Evolutionary conservation across 1,139 yeast genomes (phyloP).

Genomic region (Meyerozyma guilliermondii): DNA sequence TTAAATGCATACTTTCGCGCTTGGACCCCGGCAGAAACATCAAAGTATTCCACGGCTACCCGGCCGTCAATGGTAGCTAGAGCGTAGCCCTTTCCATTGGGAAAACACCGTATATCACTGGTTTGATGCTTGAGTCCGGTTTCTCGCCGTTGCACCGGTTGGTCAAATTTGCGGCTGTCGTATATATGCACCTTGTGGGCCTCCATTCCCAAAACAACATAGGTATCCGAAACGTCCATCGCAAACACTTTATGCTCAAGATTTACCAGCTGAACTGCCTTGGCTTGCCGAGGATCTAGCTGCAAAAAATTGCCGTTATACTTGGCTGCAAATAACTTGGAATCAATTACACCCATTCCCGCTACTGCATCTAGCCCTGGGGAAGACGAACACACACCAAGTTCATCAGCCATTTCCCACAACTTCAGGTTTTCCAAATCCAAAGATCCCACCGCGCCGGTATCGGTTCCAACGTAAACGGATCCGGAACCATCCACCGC

Average conservation of each 20-base stretch:
- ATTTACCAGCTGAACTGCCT: neutral
- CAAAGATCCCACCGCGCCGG: neutral
- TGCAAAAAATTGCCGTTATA: neutral
- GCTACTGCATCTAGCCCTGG: neutral
- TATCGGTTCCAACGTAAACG: neutral
- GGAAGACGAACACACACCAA: neutral
- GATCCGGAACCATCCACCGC: neutral
- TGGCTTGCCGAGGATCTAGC: neutral
- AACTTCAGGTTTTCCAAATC: constrained; percentile 1
- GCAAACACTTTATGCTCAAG: constrained; percentile 50
- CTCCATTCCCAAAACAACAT: constrained; percentile 54
- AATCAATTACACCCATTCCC: neutral
- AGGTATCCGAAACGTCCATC: constrained; percentile 51
- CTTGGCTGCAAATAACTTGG: neutral
- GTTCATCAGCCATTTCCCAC: neutral
- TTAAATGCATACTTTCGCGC: constrained; percentile 65
- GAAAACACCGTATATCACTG: constrained; percentile 53
- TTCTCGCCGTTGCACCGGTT: constrained; percentile 52
- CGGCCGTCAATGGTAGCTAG: constrained; percentile 85
- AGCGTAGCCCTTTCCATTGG: constrained; percentile 62
- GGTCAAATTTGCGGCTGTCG: constrained; percentile 44
- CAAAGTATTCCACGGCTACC: constrained; percentile 73
- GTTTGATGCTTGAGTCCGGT: constrained; percentile 75
- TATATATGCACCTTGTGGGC: constrained; percentile 52
- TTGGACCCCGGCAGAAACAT: constrained; percentile 44